These are phyloP conservation scores for Dactylellina cionopaga DNA, from an alignment of 2,329 filamentous ascomycete genomes.

Conservation along the genomic window DNA sequence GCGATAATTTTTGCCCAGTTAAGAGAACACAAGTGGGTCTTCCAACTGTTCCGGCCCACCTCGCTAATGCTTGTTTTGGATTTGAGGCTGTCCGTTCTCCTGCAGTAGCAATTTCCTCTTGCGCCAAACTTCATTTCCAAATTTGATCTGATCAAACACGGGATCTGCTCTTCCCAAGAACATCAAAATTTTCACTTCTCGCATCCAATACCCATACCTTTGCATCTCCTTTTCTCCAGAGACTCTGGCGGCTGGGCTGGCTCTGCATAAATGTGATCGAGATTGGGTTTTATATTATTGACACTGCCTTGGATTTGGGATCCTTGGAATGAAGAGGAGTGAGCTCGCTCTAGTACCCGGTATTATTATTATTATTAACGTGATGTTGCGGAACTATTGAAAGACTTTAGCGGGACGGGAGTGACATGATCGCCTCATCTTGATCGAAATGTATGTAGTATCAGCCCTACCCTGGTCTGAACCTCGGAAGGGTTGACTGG, in stretches of 20 bases:
- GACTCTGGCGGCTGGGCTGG: slow-evolving; percentile 17
- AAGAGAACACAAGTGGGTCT: slow-evolving; percentile 26
- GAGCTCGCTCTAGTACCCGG: slow-evolving; percentile 2
- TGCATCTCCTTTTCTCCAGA: background rate
- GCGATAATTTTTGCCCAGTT: slow-evolving; percentile 32
- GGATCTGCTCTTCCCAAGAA: background rate
- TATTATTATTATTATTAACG: slow-evolving; percentile 25
- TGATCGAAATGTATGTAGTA: slow-evolving; percentile 34
- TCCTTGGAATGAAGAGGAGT: slow-evolving; percentile 6
- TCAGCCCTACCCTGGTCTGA: slow-evolving; percentile 35
- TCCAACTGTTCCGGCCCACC: slow-evolving; percentile 19
- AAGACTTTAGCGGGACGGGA: slow-evolving; percentile 35
- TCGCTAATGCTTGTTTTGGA: slow-evolving; percentile 53
- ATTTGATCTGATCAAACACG: slow-evolving; percentile 33
- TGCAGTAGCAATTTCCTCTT: slow-evolving; percentile 52
- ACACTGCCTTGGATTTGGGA: slow-evolving; percentile 23
- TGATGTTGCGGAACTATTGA: slow-evolving; percentile 26
- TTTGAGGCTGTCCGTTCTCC: slow-evolving; percentile 45
- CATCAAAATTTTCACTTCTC: slow-evolving; percentile 7
- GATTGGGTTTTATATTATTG: slow-evolving; percentile 7
- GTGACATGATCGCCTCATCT: slow-evolving; percentile 21
- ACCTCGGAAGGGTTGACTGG: background rate
- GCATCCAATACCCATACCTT: background rate
- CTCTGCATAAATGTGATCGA: slow-evolving; percentile 10
- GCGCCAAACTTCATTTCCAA: slow-evolving; percentile 49